Evolutionary conservation across 345 rosid species (phyloP).

Genomic region (Eutrema yunnanense): DNA sequence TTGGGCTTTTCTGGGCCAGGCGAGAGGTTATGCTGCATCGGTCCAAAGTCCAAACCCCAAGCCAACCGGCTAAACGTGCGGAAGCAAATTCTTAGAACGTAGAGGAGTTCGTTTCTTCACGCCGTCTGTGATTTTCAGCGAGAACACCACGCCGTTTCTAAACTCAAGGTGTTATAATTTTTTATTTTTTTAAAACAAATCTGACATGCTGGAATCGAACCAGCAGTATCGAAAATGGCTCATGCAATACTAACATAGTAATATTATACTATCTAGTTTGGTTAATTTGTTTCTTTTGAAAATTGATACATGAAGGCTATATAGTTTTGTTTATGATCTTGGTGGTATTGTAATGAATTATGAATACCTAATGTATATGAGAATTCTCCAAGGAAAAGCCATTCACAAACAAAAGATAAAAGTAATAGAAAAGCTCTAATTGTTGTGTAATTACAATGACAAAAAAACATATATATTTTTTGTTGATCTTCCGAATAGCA

Average conservation of each 20-base stretch:
- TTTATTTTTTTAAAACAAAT: background rate
- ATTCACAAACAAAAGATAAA: no score
- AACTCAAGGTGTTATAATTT: background rate
- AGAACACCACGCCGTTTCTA: constrained; percentile 6
- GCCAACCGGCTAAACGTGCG: background rate
- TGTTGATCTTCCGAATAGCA: no score
- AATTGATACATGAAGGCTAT: no score
- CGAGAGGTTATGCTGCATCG: background rate
- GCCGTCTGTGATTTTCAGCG: background rate
- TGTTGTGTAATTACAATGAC: no score
- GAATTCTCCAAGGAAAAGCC: no score
- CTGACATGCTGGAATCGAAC: constrained; percentile 33
- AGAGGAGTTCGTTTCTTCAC: background rate
- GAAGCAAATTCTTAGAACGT: background rate
- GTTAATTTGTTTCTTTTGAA: background rate
- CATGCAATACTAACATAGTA: no score
- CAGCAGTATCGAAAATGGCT: background rate
- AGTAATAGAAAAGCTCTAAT: no score
- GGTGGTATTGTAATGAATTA: no score
- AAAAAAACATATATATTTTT: no score
- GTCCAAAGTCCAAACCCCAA: background rate
- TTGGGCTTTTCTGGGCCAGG: background rate
- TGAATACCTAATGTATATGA: no score
- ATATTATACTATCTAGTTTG: background rate
- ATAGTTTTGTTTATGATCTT: no score